These are phyloP conservation scores for Boletus tomentosulus DNA, from an alignment of 768 basidiomycete species.

Conservation along the genomic window DNA sequence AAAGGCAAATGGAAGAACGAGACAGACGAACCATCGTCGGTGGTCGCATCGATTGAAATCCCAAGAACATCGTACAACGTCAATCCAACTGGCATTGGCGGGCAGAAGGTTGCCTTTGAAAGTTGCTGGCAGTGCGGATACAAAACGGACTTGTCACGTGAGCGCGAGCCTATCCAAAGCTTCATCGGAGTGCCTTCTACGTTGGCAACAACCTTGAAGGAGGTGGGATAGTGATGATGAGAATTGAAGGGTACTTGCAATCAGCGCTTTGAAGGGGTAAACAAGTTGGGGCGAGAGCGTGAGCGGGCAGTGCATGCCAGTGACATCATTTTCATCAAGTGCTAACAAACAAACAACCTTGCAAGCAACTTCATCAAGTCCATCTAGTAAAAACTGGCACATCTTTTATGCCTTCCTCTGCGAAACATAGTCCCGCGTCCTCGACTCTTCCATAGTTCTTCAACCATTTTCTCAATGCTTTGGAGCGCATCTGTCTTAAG, in stretches of 20 bases:
- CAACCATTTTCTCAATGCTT: constrained; percentile 35
- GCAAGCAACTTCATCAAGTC: no score
- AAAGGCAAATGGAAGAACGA: background rate
- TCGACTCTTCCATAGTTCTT: constrained; percentile 16
- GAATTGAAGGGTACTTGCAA: no score
- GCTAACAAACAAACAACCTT: no score
- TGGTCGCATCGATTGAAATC: constrained; percentile 40
- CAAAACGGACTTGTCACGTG: constrained; percentile 9
- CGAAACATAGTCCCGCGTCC: constrained; percentile 21
- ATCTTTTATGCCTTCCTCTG: constrained; percentile 3
- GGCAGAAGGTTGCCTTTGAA: background rate
- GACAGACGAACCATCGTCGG: constrained; percentile 46
- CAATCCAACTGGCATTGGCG: constrained; percentile 30
- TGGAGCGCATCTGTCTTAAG: constrained; percentile 65
- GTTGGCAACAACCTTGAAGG: no score
- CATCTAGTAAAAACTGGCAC: no score
- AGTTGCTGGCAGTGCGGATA: background rate
- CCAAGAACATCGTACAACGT: constrained; percentile 44
- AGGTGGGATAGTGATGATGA: no score
- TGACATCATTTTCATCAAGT: no score
- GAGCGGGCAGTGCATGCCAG: no score
- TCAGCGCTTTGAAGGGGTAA: no score
- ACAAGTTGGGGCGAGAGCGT: no score
- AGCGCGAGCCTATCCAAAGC: background rate
- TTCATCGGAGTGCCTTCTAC: no score